Evolutionary conservation across 306 rosid species (phyloP), one percentile per base, ranked within the genome.

Genomic region (Cucurbita maxima): DNA sequence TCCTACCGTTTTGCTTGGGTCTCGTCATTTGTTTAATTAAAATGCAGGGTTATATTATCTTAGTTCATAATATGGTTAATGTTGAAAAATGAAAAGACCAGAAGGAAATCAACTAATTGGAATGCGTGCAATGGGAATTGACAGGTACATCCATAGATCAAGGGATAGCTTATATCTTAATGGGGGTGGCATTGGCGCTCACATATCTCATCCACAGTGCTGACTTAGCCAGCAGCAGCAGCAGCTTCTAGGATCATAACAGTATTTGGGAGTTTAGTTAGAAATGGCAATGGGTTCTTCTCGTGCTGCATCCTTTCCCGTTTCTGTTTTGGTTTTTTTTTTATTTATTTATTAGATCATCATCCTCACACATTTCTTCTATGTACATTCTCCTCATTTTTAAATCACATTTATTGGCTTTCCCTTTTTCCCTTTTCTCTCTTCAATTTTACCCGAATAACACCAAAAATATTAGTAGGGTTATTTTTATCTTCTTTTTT

Each of bases 61-160:
- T 9, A 8, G 11, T 45, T 45, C 3, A 2, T 0, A 43, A 7
- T 43, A 2, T 45, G 10, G 50, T 45, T 45, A 45, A 45, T 45
- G 50, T 37, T 62, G 38, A 0, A 13, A 0, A 61, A 15, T 61
- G 12, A 61, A 25, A 30, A 30, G 25, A 25, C 1, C 25, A 25
- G 25, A 25, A 25, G 25, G 25, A 25, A 44, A 44, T 44, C 8
- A 47, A 47, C 13, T 60, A 36, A 37, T 7, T 38, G 8, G 30
- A 8, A 8, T 63, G 4, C 18, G 41, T 16, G 5, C 10, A 18
- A 19, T 43, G 53, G 5, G 12, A 64, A 5, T 68, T 22, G 73
- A 53, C 84, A 89, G 97, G 96, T 77, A 86, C 88, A 60, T 78
- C 87, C 8, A 85, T 89, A 54, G 97, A 92, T 83, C 97, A 87